A percentile compares a stretch with the other conserved stretches of the same genome.
These are phyloP conservation scores for Lasiosphaeria hispida DNA, from an alignment of 495 filamentous ascomycete genomes.

Conservation along the genomic window DNA sequence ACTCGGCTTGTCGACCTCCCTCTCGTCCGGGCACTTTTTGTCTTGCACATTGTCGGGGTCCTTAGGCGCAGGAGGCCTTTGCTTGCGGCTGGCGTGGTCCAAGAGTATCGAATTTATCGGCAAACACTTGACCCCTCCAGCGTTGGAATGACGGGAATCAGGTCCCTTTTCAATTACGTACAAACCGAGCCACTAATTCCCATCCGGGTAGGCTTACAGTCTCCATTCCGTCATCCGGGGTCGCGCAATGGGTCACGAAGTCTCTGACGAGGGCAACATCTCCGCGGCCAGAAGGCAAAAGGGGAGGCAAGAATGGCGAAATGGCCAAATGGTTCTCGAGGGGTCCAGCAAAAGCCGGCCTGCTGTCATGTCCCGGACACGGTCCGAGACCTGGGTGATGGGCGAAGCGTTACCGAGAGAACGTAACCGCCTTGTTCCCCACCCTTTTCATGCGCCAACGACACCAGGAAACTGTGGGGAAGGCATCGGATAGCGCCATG, in stretches of 20 bases:
- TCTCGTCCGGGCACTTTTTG: no score
- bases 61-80: no score
- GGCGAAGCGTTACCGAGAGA: conserved; percentile 9
- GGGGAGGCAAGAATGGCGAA: neutral
- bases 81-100: neutral
- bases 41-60: no score
- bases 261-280: conserved; percentile 17
- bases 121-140: neutral
- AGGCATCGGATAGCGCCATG: conserved; percentile 9
- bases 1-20: no score
- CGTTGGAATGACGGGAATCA: conserved; percentile 12
- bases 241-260: conserved; percentile 20
- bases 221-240: conserved; percentile 16
- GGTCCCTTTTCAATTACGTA: conserved; percentile 37
- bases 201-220: conserved; percentile 16
- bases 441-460: conserved; percentile 1
- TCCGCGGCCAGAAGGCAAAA: conserved; percentile 24
- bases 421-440: conserved; percentile 15
- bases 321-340: neutral
- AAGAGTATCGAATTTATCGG: neutral
- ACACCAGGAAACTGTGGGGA: conserved; percentile 9
- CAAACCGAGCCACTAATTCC: conserved; percentile 31
- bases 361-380: neutral
- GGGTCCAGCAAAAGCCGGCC: neutral
- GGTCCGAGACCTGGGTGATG: conserved; percentile 1